Percentiles rank a stretch among this genome's conserved stretches.
phyloP scores from a whole-genome alignment of 2,329 filamentous ascomycete species.

The Tolypocladium pustulatum region DNA sequence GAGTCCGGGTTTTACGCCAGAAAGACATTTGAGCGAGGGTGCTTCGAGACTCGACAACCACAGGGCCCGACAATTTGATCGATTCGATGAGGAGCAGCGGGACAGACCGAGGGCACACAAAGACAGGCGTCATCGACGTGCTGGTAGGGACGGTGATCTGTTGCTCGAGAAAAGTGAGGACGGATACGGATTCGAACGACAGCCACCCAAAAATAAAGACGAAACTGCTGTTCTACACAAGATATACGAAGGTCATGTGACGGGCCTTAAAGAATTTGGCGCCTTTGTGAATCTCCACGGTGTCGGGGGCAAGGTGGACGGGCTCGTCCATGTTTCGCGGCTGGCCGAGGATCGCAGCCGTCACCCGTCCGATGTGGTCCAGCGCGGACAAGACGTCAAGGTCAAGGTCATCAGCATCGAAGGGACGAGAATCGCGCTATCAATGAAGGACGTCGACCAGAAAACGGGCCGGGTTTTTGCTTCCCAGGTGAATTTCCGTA shows the following conservation, averaged over 20 bases:
- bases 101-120: too few species aligned
- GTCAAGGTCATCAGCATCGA: constrained; percentile 89
- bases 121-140: too few species aligned
- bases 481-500: constrained; percentile 67
- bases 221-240: constrained; percentile 39
- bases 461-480: constrained; percentile 72
- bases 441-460: constrained; percentile 97
- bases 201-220: too few species aligned
- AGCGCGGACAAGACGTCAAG: too few species aligned
- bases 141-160: too few species aligned
- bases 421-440: constrained; percentile 69
- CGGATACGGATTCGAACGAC: too few species aligned
- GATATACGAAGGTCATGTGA: constrained; percentile 81
- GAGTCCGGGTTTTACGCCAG: too few species aligned
- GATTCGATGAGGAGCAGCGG: too few species aligned
- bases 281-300: constrained; percentile 88
- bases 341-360: constrained; percentile 81
- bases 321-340: constrained; percentile 86
- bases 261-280: constrained; percentile 89
- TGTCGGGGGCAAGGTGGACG: constrained; percentile 80
- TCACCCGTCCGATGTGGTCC: constrained; percentile 63
- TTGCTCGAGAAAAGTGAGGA: too few species aligned
- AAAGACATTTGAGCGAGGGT: too few species aligned
- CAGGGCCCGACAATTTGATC: too few species aligned
- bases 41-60: too few species aligned